Conservation (phyloP, 2,329 filamentous ascomycete species). For the Pseudonectria foliicola region DNA sequence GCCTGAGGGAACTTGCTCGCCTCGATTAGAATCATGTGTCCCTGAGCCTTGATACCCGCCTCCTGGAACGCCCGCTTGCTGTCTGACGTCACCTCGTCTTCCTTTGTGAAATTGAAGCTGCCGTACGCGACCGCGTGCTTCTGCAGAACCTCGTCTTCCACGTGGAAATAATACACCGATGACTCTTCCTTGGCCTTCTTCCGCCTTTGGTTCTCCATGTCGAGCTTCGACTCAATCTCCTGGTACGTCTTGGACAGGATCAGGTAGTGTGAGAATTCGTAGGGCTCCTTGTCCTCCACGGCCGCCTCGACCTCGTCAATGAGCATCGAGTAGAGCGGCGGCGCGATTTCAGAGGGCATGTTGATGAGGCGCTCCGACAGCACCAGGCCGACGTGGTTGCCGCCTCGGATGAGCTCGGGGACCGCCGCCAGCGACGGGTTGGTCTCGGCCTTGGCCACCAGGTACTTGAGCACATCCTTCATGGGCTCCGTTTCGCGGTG, state of each 20-base stretch:
- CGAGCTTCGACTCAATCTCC: conserved; percentile 76
- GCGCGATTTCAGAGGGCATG: conserved; percentile 86
- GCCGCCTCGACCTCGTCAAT: conserved; percentile 85
- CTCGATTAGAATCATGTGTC: conserved; percentile 82
- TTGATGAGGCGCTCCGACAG: conserved; percentile 94
- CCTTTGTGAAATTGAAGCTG: conserved; percentile 71
- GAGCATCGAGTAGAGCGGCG: conserved; percentile 92
- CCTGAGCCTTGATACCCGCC: conserved; percentile 75
- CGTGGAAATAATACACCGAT: conserved; percentile 83
- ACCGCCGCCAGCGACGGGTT: conserved; percentile 51
- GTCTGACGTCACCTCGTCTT: conserved; percentile 76
- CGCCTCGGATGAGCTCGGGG: conserved; percentile 44
- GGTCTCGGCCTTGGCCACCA: conserved; percentile 48
- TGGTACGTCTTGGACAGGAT: conserved; percentile 88
- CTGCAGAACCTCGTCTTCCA: conserved; percentile 86
- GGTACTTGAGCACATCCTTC: conserved; percentile 63
- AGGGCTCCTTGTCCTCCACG: conserved; percentile 83
- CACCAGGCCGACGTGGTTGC: conserved; percentile 69
- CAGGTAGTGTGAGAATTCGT: conserved; percentile 88
- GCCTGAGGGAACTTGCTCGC: conserved; percentile 67
- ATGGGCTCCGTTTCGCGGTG: conserved; percentile 71
- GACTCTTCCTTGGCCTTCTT: conserved; percentile 59
- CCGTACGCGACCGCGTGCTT: conserved; percentile 64
- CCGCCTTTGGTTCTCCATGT: conserved; percentile 51
- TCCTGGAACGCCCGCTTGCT: conserved; percentile 94